Evolutionary conservation across 2,329 filamentous ascomycete genomes (phyloP).

Genomic region (Fusarium bactridioides): DNA sequence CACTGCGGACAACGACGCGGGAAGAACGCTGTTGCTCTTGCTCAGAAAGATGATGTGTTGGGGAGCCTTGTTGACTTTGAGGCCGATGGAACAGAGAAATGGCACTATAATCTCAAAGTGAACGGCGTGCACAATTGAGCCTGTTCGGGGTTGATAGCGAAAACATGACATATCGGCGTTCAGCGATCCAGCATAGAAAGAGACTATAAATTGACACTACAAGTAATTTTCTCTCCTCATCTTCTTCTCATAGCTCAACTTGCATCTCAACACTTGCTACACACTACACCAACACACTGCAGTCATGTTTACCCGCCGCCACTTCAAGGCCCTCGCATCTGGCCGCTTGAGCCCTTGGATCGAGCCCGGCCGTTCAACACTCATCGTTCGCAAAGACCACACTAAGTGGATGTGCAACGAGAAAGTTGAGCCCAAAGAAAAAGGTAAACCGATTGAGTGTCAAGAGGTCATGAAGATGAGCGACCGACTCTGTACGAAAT

Average conservation of each 20-base stretch:
- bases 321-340: too few species aligned
- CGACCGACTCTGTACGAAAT: neutral
- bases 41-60: neutral
- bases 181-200: neutral
- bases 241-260: too few species aligned
- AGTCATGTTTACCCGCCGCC: too few species aligned
- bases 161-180: neutral
- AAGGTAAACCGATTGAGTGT: neutral
- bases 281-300: too few species aligned
- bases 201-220: neutral
- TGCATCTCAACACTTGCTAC: too few species aligned
- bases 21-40: neutral
- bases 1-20: neutral
- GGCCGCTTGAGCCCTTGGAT: too few species aligned
- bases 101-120: neutral
- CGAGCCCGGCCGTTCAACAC: too few species aligned
- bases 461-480: neutral
- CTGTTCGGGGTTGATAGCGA: neutral
- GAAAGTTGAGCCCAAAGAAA: neutral
- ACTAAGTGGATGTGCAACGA: neutral
- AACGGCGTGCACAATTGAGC: neutral
- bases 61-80: neutral
- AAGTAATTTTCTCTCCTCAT: neutral
- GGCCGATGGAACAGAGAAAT: neutral
- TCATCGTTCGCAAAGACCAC: neutral